phyloP scores from a whole-genome alignment of 768 basidiomycete genomes.

The Tephrocybe rancida region DNA sequence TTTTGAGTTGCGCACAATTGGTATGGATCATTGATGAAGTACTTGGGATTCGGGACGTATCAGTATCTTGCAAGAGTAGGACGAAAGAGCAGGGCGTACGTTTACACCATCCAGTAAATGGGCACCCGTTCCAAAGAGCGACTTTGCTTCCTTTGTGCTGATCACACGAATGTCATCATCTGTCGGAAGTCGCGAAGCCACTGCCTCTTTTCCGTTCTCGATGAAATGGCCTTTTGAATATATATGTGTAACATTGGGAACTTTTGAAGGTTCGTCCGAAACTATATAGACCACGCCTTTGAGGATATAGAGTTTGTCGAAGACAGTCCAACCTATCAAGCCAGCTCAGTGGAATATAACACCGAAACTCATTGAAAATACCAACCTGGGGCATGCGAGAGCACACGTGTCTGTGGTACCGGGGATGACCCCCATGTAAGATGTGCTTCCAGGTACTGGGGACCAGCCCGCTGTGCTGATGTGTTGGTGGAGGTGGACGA shows the following conservation, averaged over 20 bases:
- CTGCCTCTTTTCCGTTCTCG: slow-evolving; percentile 54
- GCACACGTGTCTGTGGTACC: slow-evolving; percentile 63
- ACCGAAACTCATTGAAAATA: slow-evolving; percentile 3
- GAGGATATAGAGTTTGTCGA: slow-evolving; percentile 79
- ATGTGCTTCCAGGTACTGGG: slow-evolving; percentile 24
- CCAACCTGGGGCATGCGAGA: slow-evolving; percentile 78
- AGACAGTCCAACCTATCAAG: slow-evolving; percentile 82
- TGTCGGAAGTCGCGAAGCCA: slow-evolving; percentile 65
- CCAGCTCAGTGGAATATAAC: slow-evolving; percentile 2
- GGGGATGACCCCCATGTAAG: slow-evolving; percentile 38
- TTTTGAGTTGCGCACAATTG: slow-evolving; percentile 67
- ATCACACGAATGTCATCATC: slow-evolving; percentile 82
- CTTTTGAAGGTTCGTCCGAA: slow-evolving; percentile 61
- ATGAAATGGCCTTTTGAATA: slow-evolving; percentile 71
- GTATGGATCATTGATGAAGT: slow-evolving; percentile 80
- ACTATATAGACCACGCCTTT: slow-evolving; percentile 87
- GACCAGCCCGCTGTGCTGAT: slow-evolving; percentile 6
- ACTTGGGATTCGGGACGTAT: slow-evolving; percentile 55
- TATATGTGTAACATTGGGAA: slow-evolving; percentile 71
- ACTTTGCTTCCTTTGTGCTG: slow-evolving; percentile 62
- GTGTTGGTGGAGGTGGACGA: slow-evolving; percentile 9
- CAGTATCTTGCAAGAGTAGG: neutral
- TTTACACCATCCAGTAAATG: slow-evolving; percentile 77
- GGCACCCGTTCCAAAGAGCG: slow-evolving; percentile 73
- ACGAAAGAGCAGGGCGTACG: slow-evolving; percentile 35